A percentile compares a stretch with the other conserved stretches of the same genome.
Evolutionary conservation across 1,284 basidiomycete genomes (phyloP).

Genomic region (Vanrija sp.): DNA sequence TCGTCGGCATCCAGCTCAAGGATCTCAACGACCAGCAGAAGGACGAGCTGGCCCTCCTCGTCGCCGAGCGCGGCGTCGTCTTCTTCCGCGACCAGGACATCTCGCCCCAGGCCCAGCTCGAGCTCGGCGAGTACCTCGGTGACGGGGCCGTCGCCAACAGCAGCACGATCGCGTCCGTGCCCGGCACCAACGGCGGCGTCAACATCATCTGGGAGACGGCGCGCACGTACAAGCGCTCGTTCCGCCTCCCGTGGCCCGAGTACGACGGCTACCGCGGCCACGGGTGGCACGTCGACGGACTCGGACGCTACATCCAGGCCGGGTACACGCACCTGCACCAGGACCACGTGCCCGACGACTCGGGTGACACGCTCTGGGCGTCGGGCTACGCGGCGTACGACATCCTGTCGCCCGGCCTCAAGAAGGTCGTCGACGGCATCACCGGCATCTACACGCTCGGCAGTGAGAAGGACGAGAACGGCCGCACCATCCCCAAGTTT

Average conservation of each 20-base stretch:
- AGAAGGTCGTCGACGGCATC: constrained; percentile 17
- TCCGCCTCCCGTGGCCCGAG: constrained; percentile 44
- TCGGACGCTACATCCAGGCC: too few relatives aligned
- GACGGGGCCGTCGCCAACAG: constrained; percentile 52
- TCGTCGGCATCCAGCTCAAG: constrained; percentile 18
- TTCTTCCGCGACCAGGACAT: constrained; percentile 63
- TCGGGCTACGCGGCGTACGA: constrained; percentile 54
- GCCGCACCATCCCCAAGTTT: constrained; percentile 49
- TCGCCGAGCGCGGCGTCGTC: constrained; percentile 66
- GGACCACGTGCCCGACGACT: neutral
- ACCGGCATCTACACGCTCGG: constrained; percentile 60
- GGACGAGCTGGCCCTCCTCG: constrained; percentile 14
- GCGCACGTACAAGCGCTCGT: too few relatives aligned
- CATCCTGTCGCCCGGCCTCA: constrained; percentile 32
- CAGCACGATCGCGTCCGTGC: too few relatives aligned
- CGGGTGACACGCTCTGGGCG: neutral
- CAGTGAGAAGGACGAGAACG: constrained; percentile 56
- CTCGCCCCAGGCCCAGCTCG: constrained; percentile 32
- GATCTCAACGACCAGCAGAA: constrained; percentile 14
- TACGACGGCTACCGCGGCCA: constrained; percentile 49
- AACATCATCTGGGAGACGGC: too few relatives aligned
- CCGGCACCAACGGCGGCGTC: too few relatives aligned
- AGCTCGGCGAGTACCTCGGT: constrained; percentile 30
- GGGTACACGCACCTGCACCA: too few relatives aligned
- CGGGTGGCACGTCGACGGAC: too few relatives aligned